These are phyloP conservation scores for Chytridiales sp. DNA, from an alignment of 371 early-diverging fungal species.

Conservation along the genomic window DNA sequence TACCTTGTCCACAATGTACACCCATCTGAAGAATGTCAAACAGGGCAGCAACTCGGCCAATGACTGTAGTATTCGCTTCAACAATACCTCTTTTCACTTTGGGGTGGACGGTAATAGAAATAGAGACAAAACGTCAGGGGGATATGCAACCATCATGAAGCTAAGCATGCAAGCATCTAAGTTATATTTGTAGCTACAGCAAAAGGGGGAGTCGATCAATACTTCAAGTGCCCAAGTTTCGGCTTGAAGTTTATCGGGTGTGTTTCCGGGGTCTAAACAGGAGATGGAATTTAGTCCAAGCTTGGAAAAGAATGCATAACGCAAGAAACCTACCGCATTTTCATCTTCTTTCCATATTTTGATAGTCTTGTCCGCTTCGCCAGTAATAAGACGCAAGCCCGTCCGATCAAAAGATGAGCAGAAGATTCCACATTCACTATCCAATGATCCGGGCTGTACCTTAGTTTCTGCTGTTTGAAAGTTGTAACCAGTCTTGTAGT, in stretches of 20 bases:
- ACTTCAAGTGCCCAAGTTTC: constrained; percentile 19
- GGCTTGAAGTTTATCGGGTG: constrained; percentile 70
- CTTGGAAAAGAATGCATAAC: background rate
- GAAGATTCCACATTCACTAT: constrained; percentile 94
- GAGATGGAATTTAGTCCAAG: background rate
- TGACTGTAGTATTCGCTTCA: too few relatives aligned
- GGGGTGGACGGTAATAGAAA: too few relatives aligned
- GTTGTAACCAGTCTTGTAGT: constrained; percentile 92
- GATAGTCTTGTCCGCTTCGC: constrained; percentile 98
- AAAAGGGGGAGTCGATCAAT: too few relatives aligned
- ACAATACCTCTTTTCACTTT: too few relatives aligned
- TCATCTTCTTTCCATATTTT: constrained; percentile 91
- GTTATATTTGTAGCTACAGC: constrained; percentile 9
- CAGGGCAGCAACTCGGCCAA: too few relatives aligned
- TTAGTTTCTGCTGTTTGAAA: constrained; percentile 85
- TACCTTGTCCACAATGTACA: too few relatives aligned
- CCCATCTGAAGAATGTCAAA: too few relatives aligned
- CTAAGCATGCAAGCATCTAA: constrained; percentile 17
- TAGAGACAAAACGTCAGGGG: too few relatives aligned
- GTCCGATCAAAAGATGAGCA: constrained; percentile 92
- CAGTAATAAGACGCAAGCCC: constrained; percentile 91
- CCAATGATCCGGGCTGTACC: constrained; percentile 95
- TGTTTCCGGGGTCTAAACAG: constrained; percentile 61
- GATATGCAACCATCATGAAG: too few relatives aligned
- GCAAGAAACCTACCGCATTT: constrained; percentile 49